Evolutionary conservation across 768 basidiomycete species (phyloP).

Genomic region (Amylocystis lapponica): DNA sequence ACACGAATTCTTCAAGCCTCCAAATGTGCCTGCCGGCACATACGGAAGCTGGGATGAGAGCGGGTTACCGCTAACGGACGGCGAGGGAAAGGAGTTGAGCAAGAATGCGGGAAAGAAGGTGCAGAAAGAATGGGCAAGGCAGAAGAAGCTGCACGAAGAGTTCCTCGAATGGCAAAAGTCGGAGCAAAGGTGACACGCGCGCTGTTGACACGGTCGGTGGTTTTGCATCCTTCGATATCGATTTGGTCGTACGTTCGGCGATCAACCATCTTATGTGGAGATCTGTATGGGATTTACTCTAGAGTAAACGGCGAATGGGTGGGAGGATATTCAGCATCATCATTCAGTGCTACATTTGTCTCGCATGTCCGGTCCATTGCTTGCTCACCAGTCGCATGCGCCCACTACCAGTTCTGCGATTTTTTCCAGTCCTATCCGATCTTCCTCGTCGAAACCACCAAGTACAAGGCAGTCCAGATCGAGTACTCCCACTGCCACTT

Average conservation of each 20-base stretch:
- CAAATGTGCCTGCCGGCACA: constrained; percentile 62
- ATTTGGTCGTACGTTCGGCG: too few species aligned
- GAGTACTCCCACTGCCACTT: constrained; percentile 40
- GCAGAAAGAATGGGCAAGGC: constrained; percentile 64
- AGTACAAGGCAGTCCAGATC: constrained; percentile 81
- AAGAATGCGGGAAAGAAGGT: constrained; percentile 78
- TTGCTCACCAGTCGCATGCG: constrained; percentile 56
- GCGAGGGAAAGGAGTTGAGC: constrained; percentile 76
- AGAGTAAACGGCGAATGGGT: too few species aligned
- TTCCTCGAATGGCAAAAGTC: constrained; percentile 49
- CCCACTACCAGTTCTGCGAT: constrained; percentile 62
- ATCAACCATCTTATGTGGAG: background rate
- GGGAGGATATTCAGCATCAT: too few species aligned
- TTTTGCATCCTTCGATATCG: too few species aligned
- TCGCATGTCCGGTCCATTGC: background rate
- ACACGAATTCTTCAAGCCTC: constrained; percentile 77
- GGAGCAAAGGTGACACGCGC: background rate
- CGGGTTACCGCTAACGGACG: constrained; percentile 83
- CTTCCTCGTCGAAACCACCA: constrained; percentile 70
- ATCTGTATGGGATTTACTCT: too few species aligned
- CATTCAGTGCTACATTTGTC: too few species aligned
- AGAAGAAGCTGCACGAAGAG: constrained; percentile 78
- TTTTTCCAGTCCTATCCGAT: constrained; percentile 68
- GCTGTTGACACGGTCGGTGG: too few species aligned
- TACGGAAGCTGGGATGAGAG: constrained; percentile 81